Percentiles rank a stretch among this genome's conserved stretches.
Conservation (phyloP, 73 alveolate genomes). For the Paramecium bursaria region DNA sequence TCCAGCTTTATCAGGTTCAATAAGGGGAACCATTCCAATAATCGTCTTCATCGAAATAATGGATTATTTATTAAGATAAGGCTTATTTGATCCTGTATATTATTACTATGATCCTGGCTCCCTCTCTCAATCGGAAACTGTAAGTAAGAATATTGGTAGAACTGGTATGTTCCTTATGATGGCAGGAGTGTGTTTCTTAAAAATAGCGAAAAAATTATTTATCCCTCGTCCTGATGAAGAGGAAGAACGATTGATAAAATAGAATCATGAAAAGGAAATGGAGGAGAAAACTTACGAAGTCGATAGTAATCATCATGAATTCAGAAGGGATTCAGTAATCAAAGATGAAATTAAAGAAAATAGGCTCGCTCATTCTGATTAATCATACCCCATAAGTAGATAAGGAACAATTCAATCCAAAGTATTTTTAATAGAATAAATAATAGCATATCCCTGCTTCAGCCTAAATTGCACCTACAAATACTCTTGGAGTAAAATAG, state of each 20-base stretch:
- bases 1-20: constrained; percentile 21
- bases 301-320: constrained; percentile 16
- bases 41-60: neutral
- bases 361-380: neutral
- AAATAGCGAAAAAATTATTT: constrained; percentile 29
- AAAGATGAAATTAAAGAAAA: constrained; percentile 56
- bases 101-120: constrained; percentile 54
- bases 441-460: neutral
- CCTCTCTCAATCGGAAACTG: too few relatives aligned
- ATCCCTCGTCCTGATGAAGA: constrained; percentile 45
- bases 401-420: too few relatives aligned
- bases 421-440: too few relatives aligned
- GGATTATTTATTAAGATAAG: neutral
- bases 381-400: constrained; percentile 32
- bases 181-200: constrained; percentile 1
- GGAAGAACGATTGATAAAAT: constrained; percentile 20
- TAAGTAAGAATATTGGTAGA: constrained; percentile 18
- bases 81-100: neutral
- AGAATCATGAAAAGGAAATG: constrained; percentile 7
- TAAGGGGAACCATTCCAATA: constrained; percentile 41
- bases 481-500: constrained; percentile 22
- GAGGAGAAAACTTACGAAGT: constrained; percentile 26
- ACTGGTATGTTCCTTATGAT: constrained; percentile 21
- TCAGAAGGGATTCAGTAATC: constrained; percentile 11
- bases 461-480: neutral